Percentiles rank a stretch among this genome's conserved stretches.
Evolutionary conservation across 2,329 filamentous ascomycete species (phyloP).

Genomic region (Phaeosphaeria sp.): DNA sequence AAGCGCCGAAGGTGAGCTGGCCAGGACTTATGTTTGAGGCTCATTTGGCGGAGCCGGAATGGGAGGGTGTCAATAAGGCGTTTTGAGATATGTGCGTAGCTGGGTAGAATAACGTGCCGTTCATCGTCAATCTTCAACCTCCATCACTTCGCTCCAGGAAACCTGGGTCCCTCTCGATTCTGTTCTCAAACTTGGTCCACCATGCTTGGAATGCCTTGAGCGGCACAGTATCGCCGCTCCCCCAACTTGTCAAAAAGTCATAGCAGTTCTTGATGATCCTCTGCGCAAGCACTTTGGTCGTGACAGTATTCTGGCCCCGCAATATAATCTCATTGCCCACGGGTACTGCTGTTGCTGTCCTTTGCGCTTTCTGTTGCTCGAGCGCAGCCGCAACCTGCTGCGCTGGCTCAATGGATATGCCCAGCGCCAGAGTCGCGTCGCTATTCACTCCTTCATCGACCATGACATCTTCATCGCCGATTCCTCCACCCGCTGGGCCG

Average conservation of each 20-base stretch:
- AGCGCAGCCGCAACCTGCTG: conserved; percentile 74
- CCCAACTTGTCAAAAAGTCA: conserved; percentile 92
- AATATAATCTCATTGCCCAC: conserved; percentile 45
- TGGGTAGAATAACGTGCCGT: background rate
- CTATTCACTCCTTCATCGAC: conserved; percentile 46
- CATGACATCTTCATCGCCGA: conserved; percentile 58
- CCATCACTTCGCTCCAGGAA: conserved; percentile 80
- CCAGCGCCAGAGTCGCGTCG: conserved; percentile 66
- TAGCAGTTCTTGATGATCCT: conserved; percentile 96
- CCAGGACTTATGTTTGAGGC: conserved; percentile 38
- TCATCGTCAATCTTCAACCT: conserved; percentile 23
- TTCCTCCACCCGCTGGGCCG: conserved; percentile 44
- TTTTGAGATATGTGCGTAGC: conserved; percentile 24
- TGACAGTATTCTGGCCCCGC: conserved; percentile 52
- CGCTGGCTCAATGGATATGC: conserved; percentile 80
- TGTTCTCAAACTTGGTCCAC: conserved; percentile 96
- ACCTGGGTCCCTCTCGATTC: conserved; percentile 81
- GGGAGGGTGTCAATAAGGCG: conserved; percentile 39
- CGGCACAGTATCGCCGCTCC: conserved; percentile 82
- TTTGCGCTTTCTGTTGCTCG: conserved; percentile 60
- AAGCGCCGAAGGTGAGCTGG: conserved; percentile 50
- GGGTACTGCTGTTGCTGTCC: conserved; percentile 35
- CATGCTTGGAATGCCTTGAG: conserved; percentile 94
- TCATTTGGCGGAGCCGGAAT: conserved; percentile 33
- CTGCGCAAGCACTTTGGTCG: conserved; percentile 84